Conservation (phyloP, 768 basidiomycete genomes). For the Collybiopsis confluens region DNA sequence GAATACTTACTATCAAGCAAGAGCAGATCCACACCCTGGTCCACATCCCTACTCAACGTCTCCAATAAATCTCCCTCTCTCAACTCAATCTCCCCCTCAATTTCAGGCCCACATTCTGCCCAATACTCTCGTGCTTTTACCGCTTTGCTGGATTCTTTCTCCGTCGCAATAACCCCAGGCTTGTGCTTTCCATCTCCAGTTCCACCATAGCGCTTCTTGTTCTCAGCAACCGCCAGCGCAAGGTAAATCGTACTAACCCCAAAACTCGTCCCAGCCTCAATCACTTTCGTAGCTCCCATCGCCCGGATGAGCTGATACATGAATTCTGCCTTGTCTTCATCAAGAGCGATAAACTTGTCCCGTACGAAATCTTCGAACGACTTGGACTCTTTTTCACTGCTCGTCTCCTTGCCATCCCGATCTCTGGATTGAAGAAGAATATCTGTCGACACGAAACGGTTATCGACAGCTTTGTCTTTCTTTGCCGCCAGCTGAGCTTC, state of each 20-base stretch:
- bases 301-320: slow-evolving; percentile 9
- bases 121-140: slow-evolving; percentile 3
- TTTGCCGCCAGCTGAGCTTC: background rate
- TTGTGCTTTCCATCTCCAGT: background rate
- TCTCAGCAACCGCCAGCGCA: slow-evolving; percentile 6
- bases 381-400: background rate
- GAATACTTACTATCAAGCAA: slow-evolving; percentile 8
- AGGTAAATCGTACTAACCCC: slow-evolving; percentile 9
- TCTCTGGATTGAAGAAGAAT: no score
- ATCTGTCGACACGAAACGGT: slow-evolving; percentile 5
- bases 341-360: slow-evolving; percentile 10
- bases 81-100: background rate
- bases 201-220: background rate
- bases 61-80: slow-evolving; percentile 8
- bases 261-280: slow-evolving; percentile 10
- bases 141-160: slow-evolving; percentile 8
- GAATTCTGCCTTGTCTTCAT: slow-evolving; percentile 10
- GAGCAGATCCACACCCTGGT: slow-evolving; percentile 4
- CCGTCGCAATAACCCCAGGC: slow-evolving; percentile 10
- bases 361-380: background rate
- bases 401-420: background rate
- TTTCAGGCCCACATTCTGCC: background rate
- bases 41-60: background rate
- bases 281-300: slow-evolving; percentile 7
- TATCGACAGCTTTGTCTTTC: background rate